Base-by-base conservation (phyloP, 345 rosid genomes). In the Eucalyptus regnans region DNA sequence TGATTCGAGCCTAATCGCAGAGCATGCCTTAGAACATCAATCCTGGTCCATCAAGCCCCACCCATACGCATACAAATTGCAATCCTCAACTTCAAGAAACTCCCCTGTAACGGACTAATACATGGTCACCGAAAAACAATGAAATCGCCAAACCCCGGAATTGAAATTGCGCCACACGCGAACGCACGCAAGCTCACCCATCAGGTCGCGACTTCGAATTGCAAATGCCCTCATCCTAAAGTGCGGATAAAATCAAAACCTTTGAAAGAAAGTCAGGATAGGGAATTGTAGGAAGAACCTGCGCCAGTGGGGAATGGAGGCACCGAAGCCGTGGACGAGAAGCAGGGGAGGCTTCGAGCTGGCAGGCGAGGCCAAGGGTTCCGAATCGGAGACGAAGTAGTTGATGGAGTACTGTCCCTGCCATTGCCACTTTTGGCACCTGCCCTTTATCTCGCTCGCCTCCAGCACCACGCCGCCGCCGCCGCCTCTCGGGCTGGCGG, bases 231-330 rank as follows among this genome's bases (percentile, higher is more conserved):
- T 37, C 48, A 20, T 76, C 84, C 29, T 76, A 41, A 37, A 41
- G 84, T 41, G 29, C 48, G 23, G 48, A 76, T 41, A 41, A 37
- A 64, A n/a, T 64, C 41, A 15, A n/a, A 37, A 6, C 12, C 25
- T 41, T 11, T 3, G 48, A 76, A 76, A 37, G 48, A 37, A 41
- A 76, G 48, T 41, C 84, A 29, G 44, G 2, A 76, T 76, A 0
- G 48, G 29, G 84, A 76, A 76, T 13, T 5, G 13, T 6, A 52
- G 87, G 12, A 86, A 86, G 87, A 95, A 95, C 99, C 97, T 96
- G 91, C 98, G 94, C 99, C 99, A 95, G 79, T 96, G 99, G 90
- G 99, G 96, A 92, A 97, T 93, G 48, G 98, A 97, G 87, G 99
- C 99, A 16, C 99, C 98, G 86, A 97, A 97, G 68, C 99, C 99